Evolutionary conservation across 2,329 filamentous ascomycete species (phyloP).

Genomic region (Pseudogymnoascus sp.): DNA sequence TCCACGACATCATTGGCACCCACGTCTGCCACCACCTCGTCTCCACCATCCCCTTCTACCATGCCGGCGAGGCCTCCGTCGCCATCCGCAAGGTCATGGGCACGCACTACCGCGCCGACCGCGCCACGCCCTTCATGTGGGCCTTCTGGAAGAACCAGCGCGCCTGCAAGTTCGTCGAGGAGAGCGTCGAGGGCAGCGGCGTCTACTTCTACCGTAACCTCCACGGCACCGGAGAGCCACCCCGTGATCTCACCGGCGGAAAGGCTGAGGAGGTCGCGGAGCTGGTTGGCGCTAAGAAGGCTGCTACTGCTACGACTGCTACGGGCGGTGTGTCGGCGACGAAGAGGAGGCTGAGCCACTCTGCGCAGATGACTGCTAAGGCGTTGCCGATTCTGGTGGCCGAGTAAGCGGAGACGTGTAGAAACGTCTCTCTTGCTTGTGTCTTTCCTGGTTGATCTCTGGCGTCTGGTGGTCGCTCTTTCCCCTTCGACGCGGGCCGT

Average conservation of each 20-base stretch:
- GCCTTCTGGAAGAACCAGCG: constrained; percentile 27
- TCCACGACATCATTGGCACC: constrained; percentile 57
- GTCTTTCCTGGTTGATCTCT: neutral
- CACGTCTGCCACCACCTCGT: constrained; percentile 57
- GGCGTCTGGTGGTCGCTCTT: neutral
- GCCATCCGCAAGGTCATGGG: constrained; percentile 49
- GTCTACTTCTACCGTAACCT: constrained; percentile 29
- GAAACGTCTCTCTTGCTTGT: neutral
- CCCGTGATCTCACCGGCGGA: neutral
- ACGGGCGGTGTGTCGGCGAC: neutral
- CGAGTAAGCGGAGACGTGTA: neutral
- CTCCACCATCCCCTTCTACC: constrained; percentile 53
- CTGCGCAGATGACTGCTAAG: constrained; percentile 6
- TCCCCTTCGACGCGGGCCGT: neutral
- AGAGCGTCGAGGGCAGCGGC: constrained; percentile 27
- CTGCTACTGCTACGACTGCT: neutral
- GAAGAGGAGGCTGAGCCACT: constrained; percentile 4
- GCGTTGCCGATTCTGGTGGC: neutral
- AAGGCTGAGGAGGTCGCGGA: neutral
- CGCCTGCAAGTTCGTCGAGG: constrained; percentile 25
- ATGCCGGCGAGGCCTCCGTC: constrained; percentile 47
- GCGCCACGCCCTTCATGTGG: constrained; percentile 22
- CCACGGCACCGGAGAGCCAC: constrained; percentile 4
- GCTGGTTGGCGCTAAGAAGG: neutral
- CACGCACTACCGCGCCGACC: constrained; percentile 41